A percentile compares a stretch with the other conserved stretches of the same genome.
phyloP scores from a whole-genome alignment of 352 stramenopile genomes.

The Plasmopara halstedii region DNA sequence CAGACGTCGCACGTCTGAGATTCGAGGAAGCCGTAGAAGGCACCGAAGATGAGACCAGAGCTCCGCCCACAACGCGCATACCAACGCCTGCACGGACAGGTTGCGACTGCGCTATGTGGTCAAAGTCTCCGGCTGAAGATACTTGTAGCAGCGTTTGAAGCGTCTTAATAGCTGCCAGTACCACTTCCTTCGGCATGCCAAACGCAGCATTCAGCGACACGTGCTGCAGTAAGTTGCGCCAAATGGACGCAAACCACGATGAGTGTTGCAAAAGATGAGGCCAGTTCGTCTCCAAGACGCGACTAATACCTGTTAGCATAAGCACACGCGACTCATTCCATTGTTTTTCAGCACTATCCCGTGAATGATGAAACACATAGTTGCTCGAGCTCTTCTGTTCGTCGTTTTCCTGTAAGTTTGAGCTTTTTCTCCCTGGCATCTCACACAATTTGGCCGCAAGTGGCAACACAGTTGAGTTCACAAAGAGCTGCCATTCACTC shows the following conservation, averaged over 20 bases:
- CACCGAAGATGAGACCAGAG: slow-evolving; percentile 45
- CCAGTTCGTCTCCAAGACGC: slow-evolving; percentile 87
- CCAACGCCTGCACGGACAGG: slow-evolving; percentile 76
- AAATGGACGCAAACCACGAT: slow-evolving; percentile 58
- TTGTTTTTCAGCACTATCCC: slow-evolving; percentile 94
- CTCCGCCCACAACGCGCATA: slow-evolving; percentile 87
- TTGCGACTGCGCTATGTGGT: slow-evolving; percentile 61
- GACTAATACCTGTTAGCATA: slow-evolving; percentile 90
- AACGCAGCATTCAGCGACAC: slow-evolving; percentile 45
- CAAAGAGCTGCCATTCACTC: slow-evolving; percentile 89
- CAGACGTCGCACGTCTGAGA: slow-evolving; percentile 9
- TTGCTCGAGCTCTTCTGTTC: slow-evolving; percentile 9
- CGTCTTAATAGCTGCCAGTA: slow-evolving; percentile 62
- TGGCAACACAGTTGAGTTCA: slow-evolving; percentile 91
- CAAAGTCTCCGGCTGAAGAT: slow-evolving; percentile 58
- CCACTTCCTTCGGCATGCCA: slow-evolving; percentile 68
- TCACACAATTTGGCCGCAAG: slow-evolving; percentile 66
- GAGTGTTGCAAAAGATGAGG: slow-evolving; percentile 51
- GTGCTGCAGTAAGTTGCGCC: slow-evolving; percentile 51
- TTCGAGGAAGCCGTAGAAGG: slow-evolving; percentile 16
- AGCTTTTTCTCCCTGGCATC: slow-evolving; percentile 18
- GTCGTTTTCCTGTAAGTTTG: slow-evolving; percentile 6
- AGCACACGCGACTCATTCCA: slow-evolving; percentile 96
- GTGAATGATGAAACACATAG: slow-evolving; percentile 92
- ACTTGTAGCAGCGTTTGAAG: slow-evolving; percentile 81